Percentiles rank a stretch among this genome's conserved stretches.
These are phyloP conservation scores for Trichosanthes truncata DNA, from an alignment of 306 rosid species.

Conservation along the genomic window DNA sequence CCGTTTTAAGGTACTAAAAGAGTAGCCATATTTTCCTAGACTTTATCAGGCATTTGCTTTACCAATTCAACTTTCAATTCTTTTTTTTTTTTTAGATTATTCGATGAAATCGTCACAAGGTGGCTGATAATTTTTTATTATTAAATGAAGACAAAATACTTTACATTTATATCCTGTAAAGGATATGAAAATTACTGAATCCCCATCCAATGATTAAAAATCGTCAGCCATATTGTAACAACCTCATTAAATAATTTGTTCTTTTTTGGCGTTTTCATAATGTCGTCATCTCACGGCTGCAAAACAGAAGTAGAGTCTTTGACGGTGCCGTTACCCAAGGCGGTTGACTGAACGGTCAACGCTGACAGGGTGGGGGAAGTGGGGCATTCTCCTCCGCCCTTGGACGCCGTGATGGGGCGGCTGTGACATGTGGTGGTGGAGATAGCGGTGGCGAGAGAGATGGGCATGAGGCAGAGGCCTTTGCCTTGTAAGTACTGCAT, in stretches of 20 bases:
- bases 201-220: too few species aligned
- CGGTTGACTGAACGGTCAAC: constrained; percentile 57
- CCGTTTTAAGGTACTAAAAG: background rate
- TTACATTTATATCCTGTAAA: too few species aligned
- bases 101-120: too few species aligned
- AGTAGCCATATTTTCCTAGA: background rate
- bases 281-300: constrained; percentile 31
- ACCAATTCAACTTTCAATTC: background rate
- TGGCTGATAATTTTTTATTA: too few species aligned
- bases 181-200: too few species aligned
- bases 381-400: constrained; percentile 44
- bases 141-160: too few species aligned
- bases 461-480: constrained; percentile 98
- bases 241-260: too few species aligned
- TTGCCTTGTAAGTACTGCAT: constrained; percentile 96
- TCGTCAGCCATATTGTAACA: too few species aligned
- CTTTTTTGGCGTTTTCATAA: background rate
- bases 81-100: too few species aligned
- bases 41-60: background rate
- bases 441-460: constrained; percentile 83
- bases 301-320: constrained; percentile 65
- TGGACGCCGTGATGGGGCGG: constrained; percentile 31
- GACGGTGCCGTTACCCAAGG: constrained; percentile 38
- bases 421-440: constrained; percentile 80
- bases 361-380: constrained; percentile 77